Base-by-base conservation (phyloP, 495 filamentous ascomycete species). In the Penicillium alfredii region DNA sequence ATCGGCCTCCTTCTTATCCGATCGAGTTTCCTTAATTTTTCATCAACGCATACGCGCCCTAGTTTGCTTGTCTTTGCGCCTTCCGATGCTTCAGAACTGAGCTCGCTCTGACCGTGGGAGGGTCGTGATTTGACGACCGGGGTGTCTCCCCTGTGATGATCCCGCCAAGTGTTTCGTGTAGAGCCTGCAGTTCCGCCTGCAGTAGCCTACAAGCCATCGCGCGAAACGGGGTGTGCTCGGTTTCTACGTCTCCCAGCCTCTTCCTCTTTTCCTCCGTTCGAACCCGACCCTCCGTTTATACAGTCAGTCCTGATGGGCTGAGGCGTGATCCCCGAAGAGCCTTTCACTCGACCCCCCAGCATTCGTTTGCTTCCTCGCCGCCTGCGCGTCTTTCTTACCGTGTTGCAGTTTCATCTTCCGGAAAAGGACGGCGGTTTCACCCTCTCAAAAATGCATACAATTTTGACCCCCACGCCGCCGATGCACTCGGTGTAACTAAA, bases 401-500 rank as follows among this genome's bases (percentile, higher is more conserved):
- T 9, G 51, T 74, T 43, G 72, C 68, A 18, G 75, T 71, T 24
- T 77, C 72, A 10, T 80, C 77, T 33, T 81, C 86, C 8, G 85
- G 81, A 36, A 98, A 98, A 66, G 75, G 80, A 42, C 73, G 75
- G 30, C 73, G 66, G 16, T 90, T 86, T 60, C 71, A 88, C 41
- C 79, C 84, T 8, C 61, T 71, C 9, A 72, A 70, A 19, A 79
- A 92, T 60, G 60, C 78, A 28, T 88, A 86, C 61, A 78, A 81
- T 53, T 89, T 88, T 69, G 78, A 84, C 49, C 79, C 81, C 19
- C 72, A 73, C 40, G 67, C 44, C 4, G 50, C 60, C 56, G 41
- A 78, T 72, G 43, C 72, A 52, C 45, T 76, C 56, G 42, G 75
- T 65, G 40, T 73, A 51, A 40, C 66, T 57, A 44, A 64, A 15